Percentiles rank a stretch among this genome's conserved stretches.
Conservation (phyloP, 2,329 filamentous ascomycete species). For the Aspergillus bombycis region DNA sequence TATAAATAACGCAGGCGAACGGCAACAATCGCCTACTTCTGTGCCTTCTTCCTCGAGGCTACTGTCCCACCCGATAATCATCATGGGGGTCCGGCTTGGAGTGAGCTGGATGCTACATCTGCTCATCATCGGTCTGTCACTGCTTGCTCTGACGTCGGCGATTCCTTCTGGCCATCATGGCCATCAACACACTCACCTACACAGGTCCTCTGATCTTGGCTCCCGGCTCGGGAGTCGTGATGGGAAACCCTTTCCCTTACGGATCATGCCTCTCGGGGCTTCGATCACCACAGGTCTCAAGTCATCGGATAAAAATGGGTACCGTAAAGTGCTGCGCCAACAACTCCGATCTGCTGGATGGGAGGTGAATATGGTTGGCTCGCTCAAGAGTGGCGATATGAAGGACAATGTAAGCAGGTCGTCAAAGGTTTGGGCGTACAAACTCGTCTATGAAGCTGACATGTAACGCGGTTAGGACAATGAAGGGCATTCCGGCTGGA, state of each 20-base stretch:
- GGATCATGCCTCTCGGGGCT: slow-evolving; percentile 17
- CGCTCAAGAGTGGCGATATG: slow-evolving; percentile 2
- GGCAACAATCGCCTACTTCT: no score
- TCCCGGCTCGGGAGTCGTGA: not conserved
- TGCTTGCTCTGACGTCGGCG: not conserved
- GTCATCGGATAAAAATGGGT: slow-evolving; percentile 14
- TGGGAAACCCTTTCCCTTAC: slow-evolving; percentile 1
- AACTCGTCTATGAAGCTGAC: not conserved
- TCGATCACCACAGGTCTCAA: slow-evolving; percentile 15
- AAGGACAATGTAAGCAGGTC: slow-evolving; percentile 24
- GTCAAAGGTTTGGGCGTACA: not conserved
- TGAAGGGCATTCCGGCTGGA: slow-evolving; percentile 27
- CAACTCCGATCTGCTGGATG: slow-evolving; percentile 11
- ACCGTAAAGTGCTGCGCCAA: slow-evolving; percentile 12
- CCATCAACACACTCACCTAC: not conserved
- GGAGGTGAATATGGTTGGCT: slow-evolving; percentile 19
- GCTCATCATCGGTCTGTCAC: not conserved
- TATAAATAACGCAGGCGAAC: no score
- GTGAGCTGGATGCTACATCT: not conserved
- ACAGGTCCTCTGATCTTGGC: not conserved
- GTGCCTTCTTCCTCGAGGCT: no score
- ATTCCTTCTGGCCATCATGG: not conserved
- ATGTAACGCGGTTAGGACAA: slow-evolving; percentile 19
- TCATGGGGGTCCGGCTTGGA: not conserved
- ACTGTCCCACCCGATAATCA: not conserved